Evolutionary conservation across 495 filamentous ascomycete species (phyloP).

Genomic region (Extremus antarcticus): DNA sequence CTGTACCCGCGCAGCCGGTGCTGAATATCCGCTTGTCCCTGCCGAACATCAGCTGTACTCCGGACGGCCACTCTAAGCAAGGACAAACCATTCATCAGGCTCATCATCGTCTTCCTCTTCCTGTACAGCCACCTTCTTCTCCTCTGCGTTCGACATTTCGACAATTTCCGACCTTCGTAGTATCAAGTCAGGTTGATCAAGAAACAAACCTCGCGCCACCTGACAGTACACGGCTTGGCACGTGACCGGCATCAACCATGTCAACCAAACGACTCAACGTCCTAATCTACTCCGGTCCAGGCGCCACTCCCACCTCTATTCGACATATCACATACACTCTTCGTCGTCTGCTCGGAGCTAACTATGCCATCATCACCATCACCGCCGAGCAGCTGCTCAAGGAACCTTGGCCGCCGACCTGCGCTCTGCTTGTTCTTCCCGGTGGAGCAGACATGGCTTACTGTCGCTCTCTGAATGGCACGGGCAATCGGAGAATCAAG

Average conservation of each 20-base stretch:
- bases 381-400: slow-evolving; percentile 68
- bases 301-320: slow-evolving; percentile 77
- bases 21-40: slow-evolving; percentile 97
- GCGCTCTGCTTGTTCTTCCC: slow-evolving; percentile 81
- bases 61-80: neutral
- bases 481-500: slow-evolving; percentile 71
- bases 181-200: too few species aligned
- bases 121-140: slow-evolving; percentile 31
- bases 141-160: slow-evolving; percentile 41
- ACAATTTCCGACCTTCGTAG: neutral
- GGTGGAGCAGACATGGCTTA: slow-evolving; percentile 94
- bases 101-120: slow-evolving; percentile 74
- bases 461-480: slow-evolving; percentile 76
- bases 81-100: slow-evolving; percentile 80
- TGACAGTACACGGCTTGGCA: too few species aligned
- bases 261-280: slow-evolving; percentile 19
- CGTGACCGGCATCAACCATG: slow-evolving; percentile 7
- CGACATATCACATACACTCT: slow-evolving; percentile 82
- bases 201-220: too few species aligned
- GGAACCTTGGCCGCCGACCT: slow-evolving; percentile 83
- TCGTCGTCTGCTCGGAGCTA: slow-evolving; percentile 77
- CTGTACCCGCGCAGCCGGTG: slow-evolving; percentile 84
- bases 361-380: slow-evolving; percentile 85
- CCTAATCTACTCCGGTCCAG: slow-evolving; percentile 43
- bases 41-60: slow-evolving; percentile 16